Base-by-base conservation (phyloP, 116 monocot species). In the Phalaenopsis hybrid region DNA sequence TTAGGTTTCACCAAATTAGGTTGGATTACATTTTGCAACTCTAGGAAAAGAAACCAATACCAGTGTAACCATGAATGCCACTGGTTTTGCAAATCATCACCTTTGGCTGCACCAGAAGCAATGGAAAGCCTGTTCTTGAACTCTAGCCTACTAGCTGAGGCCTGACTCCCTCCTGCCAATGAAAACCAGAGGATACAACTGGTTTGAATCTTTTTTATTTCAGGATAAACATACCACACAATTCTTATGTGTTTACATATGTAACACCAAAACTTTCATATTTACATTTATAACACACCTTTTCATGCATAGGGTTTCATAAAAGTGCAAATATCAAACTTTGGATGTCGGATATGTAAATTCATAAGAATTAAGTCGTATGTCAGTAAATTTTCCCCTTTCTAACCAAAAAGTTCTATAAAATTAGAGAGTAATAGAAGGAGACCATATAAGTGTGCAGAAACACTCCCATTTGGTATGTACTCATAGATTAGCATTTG, bases 401-500 rank as follows among this genome's bases (percentile, higher is more conserved):
- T 18, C 7, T 33, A 2, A 75, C 44, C 5, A 3, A 49, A 16
- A 67, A 65, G 25, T 4, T 50, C 16, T 75, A 37, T 44, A 74
- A 70, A 52, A 31, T 9, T 44, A 63, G 61, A 52, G 18, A 37
- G 43, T 72, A 58, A 79, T 41, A 74, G n/a, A 69, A 80, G 75
- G 49, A 84, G 61, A 93, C 93, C 93, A 83, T 89, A 89, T 86
- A 93, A 86, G 78, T 93, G 90, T 21, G 86, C 46, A 44, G 93
- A 93, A 87, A 93, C 81, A 77, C 86, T 91, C 73, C 89, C 93
- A 82, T 90, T 93, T 79, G 93, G 83, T 77, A 93, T 79, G 81
- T 93, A 89, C 79, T 93, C 93, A 78, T 90, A 93, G 73, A 93
- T 69, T 81, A 93, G 89, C 87, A 93, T 90, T 57, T 90, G 93